A percentile compares a stretch with the other conserved stretches of the same genome.
Conservation (phyloP, 768 basidiomycete species). For the Serendipita vermifera region DNA sequence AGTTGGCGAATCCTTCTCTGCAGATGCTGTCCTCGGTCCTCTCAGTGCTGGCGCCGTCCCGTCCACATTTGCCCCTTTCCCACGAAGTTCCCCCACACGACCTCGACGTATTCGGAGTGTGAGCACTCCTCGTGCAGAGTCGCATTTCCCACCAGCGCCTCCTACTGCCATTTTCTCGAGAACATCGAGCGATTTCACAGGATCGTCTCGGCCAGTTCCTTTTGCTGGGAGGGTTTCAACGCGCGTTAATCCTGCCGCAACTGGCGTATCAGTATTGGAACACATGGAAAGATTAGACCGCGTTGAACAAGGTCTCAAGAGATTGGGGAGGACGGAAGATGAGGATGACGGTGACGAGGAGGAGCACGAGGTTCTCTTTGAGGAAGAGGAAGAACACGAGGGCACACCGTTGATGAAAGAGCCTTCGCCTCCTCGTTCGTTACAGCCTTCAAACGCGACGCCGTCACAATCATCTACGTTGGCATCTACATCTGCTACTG, state of each 20-base stretch:
- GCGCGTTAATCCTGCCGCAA: conserved; percentile 72
- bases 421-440: conserved; percentile 59
- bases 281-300: conserved; percentile 76
- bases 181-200: conserved; percentile 39
- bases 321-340: conserved; percentile 5
- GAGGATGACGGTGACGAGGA: conserved; percentile 13
- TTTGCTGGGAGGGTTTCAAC: conserved; percentile 78
- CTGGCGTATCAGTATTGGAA: conserved; percentile 73
- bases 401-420: conserved; percentile 63
- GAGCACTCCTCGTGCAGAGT: conserved; percentile 26
- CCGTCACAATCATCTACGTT: conserved; percentile 26
- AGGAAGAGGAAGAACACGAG: conserved; percentile 32
- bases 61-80: conserved; percentile 37
- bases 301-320: conserved; percentile 27
- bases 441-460: conserved; percentile 27
- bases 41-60: conserved; percentile 35
- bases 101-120: conserved; percentile 40
- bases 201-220: conserved; percentile 50
- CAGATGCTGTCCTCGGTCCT: conserved; percentile 27
- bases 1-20: conserved; percentile 39
- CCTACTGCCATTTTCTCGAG: conserved; percentile 13
- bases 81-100: conserved; percentile 28
- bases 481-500: conserved; percentile 19
- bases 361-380: conserved; percentile 2
- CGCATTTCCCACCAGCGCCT: conserved; percentile 10